Base-by-base conservation (phyloP, 495 filamentous ascomycete species). In the Chlorociboria aeruginascens region DNA sequence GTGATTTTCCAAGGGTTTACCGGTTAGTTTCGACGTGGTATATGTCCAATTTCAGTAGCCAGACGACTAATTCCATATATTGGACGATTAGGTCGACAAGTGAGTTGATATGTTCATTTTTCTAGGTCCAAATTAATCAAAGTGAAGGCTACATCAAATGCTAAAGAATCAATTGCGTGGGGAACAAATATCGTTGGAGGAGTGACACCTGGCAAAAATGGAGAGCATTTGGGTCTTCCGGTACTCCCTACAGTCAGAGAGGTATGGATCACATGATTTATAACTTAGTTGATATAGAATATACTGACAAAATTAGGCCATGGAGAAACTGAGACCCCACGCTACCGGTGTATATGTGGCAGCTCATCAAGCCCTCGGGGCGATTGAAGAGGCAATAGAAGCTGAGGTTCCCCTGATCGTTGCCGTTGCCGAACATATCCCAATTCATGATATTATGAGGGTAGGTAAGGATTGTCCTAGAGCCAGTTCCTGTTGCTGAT, bases 1-100 rank as follows among this genome's bases (percentile, higher is more conserved):
- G 86, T 95, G 33, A 77, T 94, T 40, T 95, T 85, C 57, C 88
- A 94, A 64, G 88, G 89, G 0, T 94, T 93, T 63, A 94, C 88
- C 25, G 89, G 89, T 71, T 45, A 13, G 20, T 40, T 31, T 43
- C 10, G 8, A 16, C 2, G 17, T 25, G 17, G 10, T 31, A 41
- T 17, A 7, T 47, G 1, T 12, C 28, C 14, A 14, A 10, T 42
- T 42, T 33, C 13, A 8, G 38, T 8, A 42, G 14, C 13, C 31
- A 30, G 9, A 12, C 34, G 29, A 42, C 44, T 52, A 45, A 52
- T 20, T 28, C 4, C 20, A 25, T 25, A 25, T 25, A 25, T 25
- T 25, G 3, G 20, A 8, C 25, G 40, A 13, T 44, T 52, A 67
- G 63, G 66, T 47, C 66, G 49, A 56, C 66, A 69, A 53, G 64